phyloP scores from a whole-genome alignment of 352 stramenopile genomes.

The Pythium dissimile region DNA sequence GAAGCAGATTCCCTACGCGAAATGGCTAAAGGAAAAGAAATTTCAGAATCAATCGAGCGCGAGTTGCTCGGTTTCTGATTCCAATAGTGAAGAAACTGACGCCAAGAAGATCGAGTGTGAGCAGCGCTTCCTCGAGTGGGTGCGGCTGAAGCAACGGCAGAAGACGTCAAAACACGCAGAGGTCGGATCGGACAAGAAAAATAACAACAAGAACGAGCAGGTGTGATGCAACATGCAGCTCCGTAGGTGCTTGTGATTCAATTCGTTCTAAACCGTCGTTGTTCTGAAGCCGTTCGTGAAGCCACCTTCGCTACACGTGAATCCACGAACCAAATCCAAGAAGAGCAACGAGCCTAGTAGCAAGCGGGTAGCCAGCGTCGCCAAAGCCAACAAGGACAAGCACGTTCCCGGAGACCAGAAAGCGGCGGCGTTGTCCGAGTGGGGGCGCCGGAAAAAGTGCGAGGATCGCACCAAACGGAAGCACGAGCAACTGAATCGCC shows the following conservation, averaged over 20 bases:
- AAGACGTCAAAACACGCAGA: constrained; percentile 3
- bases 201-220: constrained; percentile 13
- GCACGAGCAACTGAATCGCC: constrained; percentile 25
- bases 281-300: constrained; percentile 25
- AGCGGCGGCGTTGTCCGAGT: constrained; percentile 29
- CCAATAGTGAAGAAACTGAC: neutral
- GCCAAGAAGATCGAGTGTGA: constrained; percentile 26
- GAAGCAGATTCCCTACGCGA: constrained; percentile 36
- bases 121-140: constrained; percentile 37
- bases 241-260: no score
- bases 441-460: constrained; percentile 40
- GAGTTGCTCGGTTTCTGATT: no score
- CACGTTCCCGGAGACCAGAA: constrained; percentile 7
- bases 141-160: constrained; percentile 27
- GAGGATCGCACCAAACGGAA: constrained; percentile 45
- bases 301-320: constrained; percentile 50
- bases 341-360: neutral
- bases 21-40: constrained; percentile 38
- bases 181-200: neutral
- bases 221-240: no score
- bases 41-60: neutral
- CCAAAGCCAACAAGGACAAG: neutral
- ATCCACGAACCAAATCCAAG: constrained; percentile 28
- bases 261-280: no score
- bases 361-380: neutral